Conservation (phyloP, 306 rosid species). For the Aeschynomene evenia region DNA sequence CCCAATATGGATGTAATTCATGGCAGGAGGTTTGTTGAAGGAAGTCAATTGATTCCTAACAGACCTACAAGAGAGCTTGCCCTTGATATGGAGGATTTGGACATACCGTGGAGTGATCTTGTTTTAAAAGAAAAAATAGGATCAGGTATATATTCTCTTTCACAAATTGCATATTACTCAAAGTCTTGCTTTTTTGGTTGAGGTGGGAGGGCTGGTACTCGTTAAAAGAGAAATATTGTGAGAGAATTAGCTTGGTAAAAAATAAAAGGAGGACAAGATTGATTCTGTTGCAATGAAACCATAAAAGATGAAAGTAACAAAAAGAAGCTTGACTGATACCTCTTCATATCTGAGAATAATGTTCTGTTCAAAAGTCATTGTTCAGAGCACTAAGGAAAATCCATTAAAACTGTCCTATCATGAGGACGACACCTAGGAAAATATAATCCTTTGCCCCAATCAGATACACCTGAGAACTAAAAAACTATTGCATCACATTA, state of each 20-base stretch:
- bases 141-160: slow-evolving; percentile 52
- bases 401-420: neutral
- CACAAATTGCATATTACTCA: neutral
- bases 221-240: slow-evolving; percentile 1
- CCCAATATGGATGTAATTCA: slow-evolving; percentile 34
- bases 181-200: neutral
- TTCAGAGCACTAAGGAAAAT: neutral
- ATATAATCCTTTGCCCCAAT: neutral
- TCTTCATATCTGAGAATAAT: neutral
- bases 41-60: slow-evolving; percentile 43
- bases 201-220: neutral
- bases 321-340: neutral
- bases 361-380: neutral
- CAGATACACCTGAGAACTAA: neutral
- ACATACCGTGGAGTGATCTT: slow-evolving; percentile 79
- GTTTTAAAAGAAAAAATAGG: slow-evolving; percentile 76
- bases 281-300: neutral
- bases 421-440: neutral
- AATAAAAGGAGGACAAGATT: neutral
- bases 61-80: slow-evolving; percentile 42
- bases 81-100: slow-evolving; percentile 64
- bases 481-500: neutral
- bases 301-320: neutral
- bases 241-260: neutral
- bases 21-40: slow-evolving; percentile 43